Conservation (phyloP, 2,329 filamentous ascomycete species). For the Hypoxylon sp. region DNA sequence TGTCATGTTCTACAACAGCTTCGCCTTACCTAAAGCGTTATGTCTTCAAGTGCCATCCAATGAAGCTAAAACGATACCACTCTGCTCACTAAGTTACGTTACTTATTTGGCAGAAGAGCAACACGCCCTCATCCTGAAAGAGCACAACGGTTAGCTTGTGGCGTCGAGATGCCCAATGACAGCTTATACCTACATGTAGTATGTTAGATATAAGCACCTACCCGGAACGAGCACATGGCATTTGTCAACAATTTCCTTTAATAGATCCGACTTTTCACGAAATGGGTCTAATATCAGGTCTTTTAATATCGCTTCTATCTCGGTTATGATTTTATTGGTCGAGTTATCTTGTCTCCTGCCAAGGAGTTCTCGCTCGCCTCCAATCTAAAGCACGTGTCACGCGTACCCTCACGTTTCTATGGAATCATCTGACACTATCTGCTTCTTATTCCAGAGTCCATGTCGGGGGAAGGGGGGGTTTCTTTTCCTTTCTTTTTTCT, state of each 20-base stretch:
- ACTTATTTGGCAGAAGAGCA: slow-evolving; percentile 8
- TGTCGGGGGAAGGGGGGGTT: not conserved
- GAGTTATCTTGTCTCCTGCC: slow-evolving; percentile 9
- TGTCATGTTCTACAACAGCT: slow-evolving; percentile 9
- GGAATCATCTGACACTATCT: slow-evolving; percentile 29
- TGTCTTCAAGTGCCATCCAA: slow-evolving; percentile 9
- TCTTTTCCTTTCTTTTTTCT: slow-evolving; percentile 26
- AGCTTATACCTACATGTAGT: slow-evolving; percentile 8
- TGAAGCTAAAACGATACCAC: slow-evolving; percentile 13
- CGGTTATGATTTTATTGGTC: slow-evolving; percentile 15
- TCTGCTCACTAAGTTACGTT: slow-evolving; percentile 10
- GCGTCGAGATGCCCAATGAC: slow-evolving; percentile 41
- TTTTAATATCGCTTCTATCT: slow-evolving; percentile 26
- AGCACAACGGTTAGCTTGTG: slow-evolving; percentile 27
- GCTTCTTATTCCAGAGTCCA: not conserved
- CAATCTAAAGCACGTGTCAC: slow-evolving; percentile 24
- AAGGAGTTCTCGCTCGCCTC: slow-evolving; percentile 12
- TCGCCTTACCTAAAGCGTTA: slow-evolving; percentile 6
- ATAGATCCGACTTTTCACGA: slow-evolving; percentile 19
- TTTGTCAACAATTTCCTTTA: slow-evolving; percentile 22
- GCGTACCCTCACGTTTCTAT: slow-evolving; percentile 30
- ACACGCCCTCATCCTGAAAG: slow-evolving; percentile 20
- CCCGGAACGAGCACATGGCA: slow-evolving; percentile 43
- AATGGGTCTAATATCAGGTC: slow-evolving; percentile 9
- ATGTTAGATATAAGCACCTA: slow-evolving; percentile 42